Evolutionary conservation across 306 rosid species (phyloP).

Genomic region (Rosa chinensis): DNA sequence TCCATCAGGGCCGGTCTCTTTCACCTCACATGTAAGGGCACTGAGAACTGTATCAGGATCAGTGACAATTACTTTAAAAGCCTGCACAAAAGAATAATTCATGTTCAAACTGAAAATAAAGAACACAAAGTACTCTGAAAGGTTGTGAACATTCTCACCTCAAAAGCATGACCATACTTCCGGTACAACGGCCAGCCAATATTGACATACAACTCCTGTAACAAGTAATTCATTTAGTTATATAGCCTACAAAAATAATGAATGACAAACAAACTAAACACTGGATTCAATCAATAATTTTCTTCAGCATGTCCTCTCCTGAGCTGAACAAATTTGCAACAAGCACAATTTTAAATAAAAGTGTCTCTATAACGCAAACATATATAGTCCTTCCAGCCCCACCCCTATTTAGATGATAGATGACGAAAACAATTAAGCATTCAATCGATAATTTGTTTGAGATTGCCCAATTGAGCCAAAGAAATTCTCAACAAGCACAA

Average conservation of each 20-base stretch:
- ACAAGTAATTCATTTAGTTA: conserved; percentile 22
- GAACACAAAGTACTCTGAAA: background rate
- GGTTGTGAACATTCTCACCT: conserved; percentile 41
- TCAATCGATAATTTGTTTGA: too few relatives aligned
- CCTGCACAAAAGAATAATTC: conserved; percentile 47
- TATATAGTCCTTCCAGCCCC: too few relatives aligned
- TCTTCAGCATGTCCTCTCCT: background rate
- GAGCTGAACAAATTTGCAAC: background rate
- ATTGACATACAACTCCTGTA: conserved; percentile 80
- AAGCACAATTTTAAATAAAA: background rate
- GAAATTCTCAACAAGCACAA: too few relatives aligned
- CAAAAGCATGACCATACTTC: conserved; percentile 94
- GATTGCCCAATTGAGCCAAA: too few relatives aligned
- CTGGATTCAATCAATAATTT: conserved; percentile 10
- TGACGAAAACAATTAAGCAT: background rate
- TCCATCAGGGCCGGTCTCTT: conserved; percentile 86
- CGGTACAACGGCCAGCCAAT: conserved; percentile 98
- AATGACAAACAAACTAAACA: background rate
- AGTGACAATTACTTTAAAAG: conserved; percentile 76
- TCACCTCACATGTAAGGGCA: conserved; percentile 77
- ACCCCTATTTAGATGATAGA: too few relatives aligned
- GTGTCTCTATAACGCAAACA: too few relatives aligned
- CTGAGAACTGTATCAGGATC: conserved; percentile 89
- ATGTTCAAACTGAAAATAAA: conserved; percentile 12
- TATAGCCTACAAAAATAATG: background rate